Percentiles rank a stretch among this genome's conserved stretches.
phyloP scores from a whole-genome alignment of 2,329 filamentous ascomycete species.

The Cadophora luteo-olivacea region DNA sequence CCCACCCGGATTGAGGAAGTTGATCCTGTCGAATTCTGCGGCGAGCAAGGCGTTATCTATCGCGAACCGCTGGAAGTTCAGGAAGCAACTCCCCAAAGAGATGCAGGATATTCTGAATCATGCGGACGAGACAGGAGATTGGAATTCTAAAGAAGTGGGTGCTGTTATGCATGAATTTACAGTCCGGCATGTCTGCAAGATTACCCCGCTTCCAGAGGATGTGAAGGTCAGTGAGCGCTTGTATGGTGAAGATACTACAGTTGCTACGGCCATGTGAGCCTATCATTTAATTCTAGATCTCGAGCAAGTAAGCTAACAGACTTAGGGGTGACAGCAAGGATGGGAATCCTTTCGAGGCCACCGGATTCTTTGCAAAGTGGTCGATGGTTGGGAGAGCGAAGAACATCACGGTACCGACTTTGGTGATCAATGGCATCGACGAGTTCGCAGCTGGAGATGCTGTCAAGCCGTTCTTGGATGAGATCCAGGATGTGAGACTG shows the following conservation, averaged over 20 bases:
- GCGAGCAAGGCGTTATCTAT: conserved; percentile 39
- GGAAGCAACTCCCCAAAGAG: conserved; percentile 34
- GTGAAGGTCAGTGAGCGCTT: not conserved
- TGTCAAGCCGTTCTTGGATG: conserved; percentile 45
- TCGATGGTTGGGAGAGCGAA: conserved; percentile 44
- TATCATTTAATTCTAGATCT: not conserved
- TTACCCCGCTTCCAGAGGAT: not conserved
- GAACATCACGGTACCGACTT: conserved; percentile 46
- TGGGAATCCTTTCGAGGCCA: conserved; percentile 43
- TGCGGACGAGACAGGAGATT: conserved; percentile 27
- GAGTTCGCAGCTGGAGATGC: conserved; percentile 44
- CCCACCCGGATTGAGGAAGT: conserved; percentile 46
- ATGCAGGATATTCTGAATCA: conserved; percentile 33
- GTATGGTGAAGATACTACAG: conserved; percentile 30
- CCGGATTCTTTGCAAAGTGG: conserved; percentile 49
- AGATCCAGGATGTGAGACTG: conserved; percentile 49
- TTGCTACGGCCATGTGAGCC: conserved; percentile 38
- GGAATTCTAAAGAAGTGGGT: not conserved
- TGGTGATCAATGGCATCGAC: conserved; percentile 51
- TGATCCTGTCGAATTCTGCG: conserved; percentile 45
- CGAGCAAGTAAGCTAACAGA: not conserved
- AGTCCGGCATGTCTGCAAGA: not conserved
- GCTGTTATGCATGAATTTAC: conserved; percentile 5
- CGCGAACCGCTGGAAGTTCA: conserved; percentile 34
- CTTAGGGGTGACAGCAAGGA: conserved; percentile 9